Conservation (phyloP, 2,329 filamentous ascomycete genomes). For the Plectosphaerella plurivora region DNA sequence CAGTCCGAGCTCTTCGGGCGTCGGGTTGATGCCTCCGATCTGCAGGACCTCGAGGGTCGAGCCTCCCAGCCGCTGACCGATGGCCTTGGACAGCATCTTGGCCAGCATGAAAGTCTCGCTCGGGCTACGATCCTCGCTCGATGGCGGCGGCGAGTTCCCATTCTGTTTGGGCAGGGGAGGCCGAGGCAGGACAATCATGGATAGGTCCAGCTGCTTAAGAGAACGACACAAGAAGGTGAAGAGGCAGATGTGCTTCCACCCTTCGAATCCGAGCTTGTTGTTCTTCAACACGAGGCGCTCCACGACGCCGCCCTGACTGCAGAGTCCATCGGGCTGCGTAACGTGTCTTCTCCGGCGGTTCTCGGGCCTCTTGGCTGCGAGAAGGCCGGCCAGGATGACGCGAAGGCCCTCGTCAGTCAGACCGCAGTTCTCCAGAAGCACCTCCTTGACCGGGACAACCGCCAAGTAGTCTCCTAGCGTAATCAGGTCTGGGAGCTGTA, state of each 20-base stretch:
- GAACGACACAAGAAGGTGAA: conserved; percentile 90
- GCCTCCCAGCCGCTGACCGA: conserved; percentile 73
- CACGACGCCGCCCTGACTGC: conserved; percentile 65
- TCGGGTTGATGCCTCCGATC: conserved; percentile 73
- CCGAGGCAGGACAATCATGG: conserved; percentile 72
- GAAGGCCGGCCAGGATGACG: conserved; percentile 78
- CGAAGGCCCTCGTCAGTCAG: conserved; percentile 82
- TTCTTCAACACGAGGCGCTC: conserved; percentile 87
- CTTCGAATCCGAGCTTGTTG: conserved; percentile 82
- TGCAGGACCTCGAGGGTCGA: conserved; percentile 76
- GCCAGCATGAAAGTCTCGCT: conserved; percentile 28
- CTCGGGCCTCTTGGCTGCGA: conserved; percentile 70
- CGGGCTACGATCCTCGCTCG: conserved; percentile 4
- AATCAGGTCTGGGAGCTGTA: conserved; percentile 77
- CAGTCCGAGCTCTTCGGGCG: conserved; percentile 63
- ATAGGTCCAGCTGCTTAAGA: conserved; percentile 80
- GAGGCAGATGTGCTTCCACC: conserved; percentile 86
- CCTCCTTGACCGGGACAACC: conserved; percentile 82
- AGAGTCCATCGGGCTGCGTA: conserved; percentile 28
- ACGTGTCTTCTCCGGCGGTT: conserved; percentile 43
- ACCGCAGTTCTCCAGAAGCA: conserved; percentile 83
- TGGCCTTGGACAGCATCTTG: conserved; percentile 63
- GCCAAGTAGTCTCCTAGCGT: conserved; percentile 93
- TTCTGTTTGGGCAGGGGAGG: conserved; percentile 12
- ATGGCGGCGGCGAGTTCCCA: conserved; percentile 15